Evolutionary conservation across 495 filamentous ascomycete species (phyloP), one percentile per base, ranked within the genome.

Genomic region (Choiromyces venosus): DNA sequence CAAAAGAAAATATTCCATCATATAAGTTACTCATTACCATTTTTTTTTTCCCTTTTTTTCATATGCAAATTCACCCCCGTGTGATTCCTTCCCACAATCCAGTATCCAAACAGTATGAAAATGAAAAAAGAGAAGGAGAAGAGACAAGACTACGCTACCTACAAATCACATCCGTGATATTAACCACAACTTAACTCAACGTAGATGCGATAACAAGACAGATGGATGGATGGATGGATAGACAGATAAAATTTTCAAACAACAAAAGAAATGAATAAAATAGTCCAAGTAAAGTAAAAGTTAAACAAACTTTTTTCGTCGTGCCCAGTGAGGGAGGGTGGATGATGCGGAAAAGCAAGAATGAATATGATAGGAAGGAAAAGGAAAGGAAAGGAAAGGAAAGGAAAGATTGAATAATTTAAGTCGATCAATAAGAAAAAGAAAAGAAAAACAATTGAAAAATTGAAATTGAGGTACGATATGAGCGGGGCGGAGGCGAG

Each of bases 371-470:
- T n/a, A 61, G n/a, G 52, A 61, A 25, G 21, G 44, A n/a, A n/a
- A n/a, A 61, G 52, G 52, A 61, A 61, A 61, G 0, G n/a, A 10
- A 61, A 61, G n/a, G 52, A 61, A 25, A 9, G 44, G n/a, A n/a
- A n/a, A 61, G 52, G 52, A 61, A 61, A 61, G 52, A 61, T 61
- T 61, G 52, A 61, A 61, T 61, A 61, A 61, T 25, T n/a, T 56
- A 29, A 25, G 29, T 61, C 12, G 25, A 61, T 29, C n/a, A 61
- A 29, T 29, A 14, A n/a, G n/a, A n/a, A n/a, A n/a, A n/a, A n/a
- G n/a, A n/a, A n/a, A n/a, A n/a, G n/a, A 14, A 61, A 61, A 61
- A 61, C 52, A 12, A n/a, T 16, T 61, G 52, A 61, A 61, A 44
- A 61, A 61, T 61, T 61, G 52, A 61, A 61, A 61, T 61, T 61